phyloP scores from a whole-genome alignment of 768 basidiomycete genomes.

The Xerocomellus dryophilus region DNA sequence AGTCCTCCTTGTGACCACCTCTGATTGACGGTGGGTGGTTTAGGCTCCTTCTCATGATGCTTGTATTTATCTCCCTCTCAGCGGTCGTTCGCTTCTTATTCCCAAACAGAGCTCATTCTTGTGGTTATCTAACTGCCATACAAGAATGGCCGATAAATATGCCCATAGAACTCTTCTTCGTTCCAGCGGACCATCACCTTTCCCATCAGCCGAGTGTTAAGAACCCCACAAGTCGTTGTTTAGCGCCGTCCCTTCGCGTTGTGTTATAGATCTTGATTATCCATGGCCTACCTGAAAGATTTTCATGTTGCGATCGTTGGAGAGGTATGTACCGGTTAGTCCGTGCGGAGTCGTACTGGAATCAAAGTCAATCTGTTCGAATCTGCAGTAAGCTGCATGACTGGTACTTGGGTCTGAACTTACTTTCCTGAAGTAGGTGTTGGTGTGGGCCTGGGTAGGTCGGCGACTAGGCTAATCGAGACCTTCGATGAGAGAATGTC shows the following conservation, averaged over 20 bases:
- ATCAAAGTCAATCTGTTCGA: constrained; percentile 51
- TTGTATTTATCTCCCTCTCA: neutral
- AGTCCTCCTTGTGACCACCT: constrained; percentile 19
- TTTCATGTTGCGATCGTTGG: constrained; percentile 53
- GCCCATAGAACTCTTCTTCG: neutral
- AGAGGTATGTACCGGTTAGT: constrained; percentile 55
- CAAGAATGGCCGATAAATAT: neutral
- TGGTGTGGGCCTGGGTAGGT: constrained; percentile 49
- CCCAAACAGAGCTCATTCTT: neutral
- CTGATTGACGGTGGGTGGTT: constrained; percentile 6
- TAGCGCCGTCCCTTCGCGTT: neutral
- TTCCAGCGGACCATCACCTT: neutral
- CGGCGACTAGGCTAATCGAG: neutral
- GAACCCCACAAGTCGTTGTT: neutral
- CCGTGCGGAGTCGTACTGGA: constrained; percentile 42
- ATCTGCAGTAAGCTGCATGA: constrained; percentile 38
- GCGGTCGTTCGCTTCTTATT: neutral
- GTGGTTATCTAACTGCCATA: neutral
- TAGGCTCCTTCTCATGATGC: neutral
- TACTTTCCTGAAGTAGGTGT: constrained; percentile 44
- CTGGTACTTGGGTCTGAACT: neutral
- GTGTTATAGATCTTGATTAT: neutral
- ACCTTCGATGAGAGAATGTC: neutral
- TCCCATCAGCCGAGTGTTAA: neutral
- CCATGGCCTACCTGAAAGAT: constrained; percentile 30